Base-by-base conservation (phyloP, 139 green algal genomes). In the Picochlorum sp. region DNA sequence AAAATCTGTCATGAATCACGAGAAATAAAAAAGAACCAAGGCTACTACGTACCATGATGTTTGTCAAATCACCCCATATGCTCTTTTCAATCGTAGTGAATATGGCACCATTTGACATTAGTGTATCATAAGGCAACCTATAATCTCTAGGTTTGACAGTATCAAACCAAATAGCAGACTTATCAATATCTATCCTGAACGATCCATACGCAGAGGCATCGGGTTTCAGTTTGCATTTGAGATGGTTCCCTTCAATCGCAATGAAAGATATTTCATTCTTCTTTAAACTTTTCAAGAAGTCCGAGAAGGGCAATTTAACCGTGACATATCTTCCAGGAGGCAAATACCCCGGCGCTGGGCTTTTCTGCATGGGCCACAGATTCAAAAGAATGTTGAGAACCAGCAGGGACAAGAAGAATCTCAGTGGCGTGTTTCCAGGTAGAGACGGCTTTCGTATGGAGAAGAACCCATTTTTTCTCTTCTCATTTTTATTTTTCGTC, bases 91-190 rank as follows among this genome's bases (percentile, higher is more conserved):
- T 50, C 4, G 81, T 79, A 2, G 55, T 73, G 67, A 94, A 88
- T 36, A 78, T 65, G 6, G 91, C 70, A 8, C 68, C 59, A 59
- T 91, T 83, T 24, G 61, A 61, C 7, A 75, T 31, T 59, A 80
- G 56, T 26, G 50, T 70, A 0, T 79, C 77, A 56, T 95, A 95
- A 1, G 87, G 87, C 22, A 81, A 76, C 35, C 56, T 62, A 69
- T 88, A 85, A 67, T 96, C 88, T 3, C 51, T 56, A 4, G 88
- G 88, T 14, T 81, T 70, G 24, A 81, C 63, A 0, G 86, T 93
- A n/a, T 72, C 63, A 52, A 91, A 92, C 14, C 58, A 54, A 1
- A 87, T 50, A 18, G 61, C 32, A n/a, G 41, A 50, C 31, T 58
- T 26, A 20, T 71, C 62, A 7, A 60, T 22, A 1, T 51, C 31